phyloP scores from a whole-genome alignment of 805 yeast species.

The Blastobotrys mokoenaii region DNA sequence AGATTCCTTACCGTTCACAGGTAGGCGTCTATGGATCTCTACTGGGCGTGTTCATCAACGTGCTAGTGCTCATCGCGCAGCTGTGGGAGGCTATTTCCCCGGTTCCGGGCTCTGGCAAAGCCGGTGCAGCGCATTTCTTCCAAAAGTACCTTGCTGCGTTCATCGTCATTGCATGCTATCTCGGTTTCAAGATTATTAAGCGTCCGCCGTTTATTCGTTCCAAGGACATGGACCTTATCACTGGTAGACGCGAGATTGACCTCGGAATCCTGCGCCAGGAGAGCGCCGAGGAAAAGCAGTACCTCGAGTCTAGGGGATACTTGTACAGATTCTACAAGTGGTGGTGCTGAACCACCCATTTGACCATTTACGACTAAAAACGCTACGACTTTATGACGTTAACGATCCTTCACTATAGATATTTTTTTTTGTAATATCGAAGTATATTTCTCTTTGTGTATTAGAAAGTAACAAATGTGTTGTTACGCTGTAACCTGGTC shows the following conservation, averaged over 20 bases:
- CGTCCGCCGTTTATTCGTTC: constrained; percentile 37
- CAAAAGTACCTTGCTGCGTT: constrained; percentile 41
- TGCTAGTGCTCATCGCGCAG: constrained; percentile 54
- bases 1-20: constrained; percentile 54
- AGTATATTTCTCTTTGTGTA: too few species aligned
- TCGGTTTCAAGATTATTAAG: constrained; percentile 41
- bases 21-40: constrained; percentile 56
- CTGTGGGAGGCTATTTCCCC: constrained; percentile 74
- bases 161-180: constrained; percentile 33
- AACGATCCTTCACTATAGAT: too few species aligned
- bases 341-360: constrained; percentile 33
- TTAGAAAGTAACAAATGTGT: too few species aligned
- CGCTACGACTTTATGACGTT: too few species aligned
- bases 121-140: constrained; percentile 35
- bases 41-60: constrained; percentile 47
- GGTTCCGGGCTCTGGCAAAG: constrained; percentile 38
- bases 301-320: constrained; percentile 36
- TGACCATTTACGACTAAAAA: too few species aligned
- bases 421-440: too few species aligned
- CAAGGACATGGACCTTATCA: constrained; percentile 48
- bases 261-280: constrained; percentile 44
- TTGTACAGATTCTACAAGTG: constrained; percentile 36
- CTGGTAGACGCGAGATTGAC: constrained; percentile 54
- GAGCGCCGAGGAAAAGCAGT: constrained; percentile 43
- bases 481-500: too few species aligned